Percentiles rank a stretch among this genome's conserved stretches.
Evolutionary conservation across 2,329 filamentous ascomycete species (phyloP).

Genomic region (Rhinocladiella mackenziei): DNA sequence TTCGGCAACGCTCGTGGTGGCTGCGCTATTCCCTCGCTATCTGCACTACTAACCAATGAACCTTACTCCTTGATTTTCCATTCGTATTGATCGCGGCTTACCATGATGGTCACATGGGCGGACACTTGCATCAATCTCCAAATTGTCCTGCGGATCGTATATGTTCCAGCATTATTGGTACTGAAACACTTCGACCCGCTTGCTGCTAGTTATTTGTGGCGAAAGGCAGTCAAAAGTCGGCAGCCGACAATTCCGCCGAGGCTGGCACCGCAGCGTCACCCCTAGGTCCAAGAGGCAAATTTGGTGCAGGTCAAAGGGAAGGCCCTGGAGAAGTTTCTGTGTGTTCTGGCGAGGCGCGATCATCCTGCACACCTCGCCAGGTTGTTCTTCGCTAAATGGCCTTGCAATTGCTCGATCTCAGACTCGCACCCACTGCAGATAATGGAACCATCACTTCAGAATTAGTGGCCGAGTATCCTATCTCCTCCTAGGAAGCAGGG

Average conservation of each 20-base stretch:
- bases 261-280: constrained; percentile 17
- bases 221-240: constrained; percentile 21
- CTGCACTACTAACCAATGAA: constrained; percentile 16
- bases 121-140: constrained; percentile 8
- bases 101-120: constrained; percentile 20
- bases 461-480: background rate
- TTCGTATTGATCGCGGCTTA: constrained; percentile 5
- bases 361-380: no score
- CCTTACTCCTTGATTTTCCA: constrained; percentile 18
- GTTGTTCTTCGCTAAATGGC: no score
- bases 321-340: no score
- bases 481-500: constrained; percentile 2
- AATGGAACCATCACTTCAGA: no score
- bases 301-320: no score
- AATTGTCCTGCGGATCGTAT: constrained; percentile 18
- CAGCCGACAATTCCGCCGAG: constrained; percentile 24
- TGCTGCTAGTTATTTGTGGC: constrained; percentile 18
- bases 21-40: constrained; percentile 8
- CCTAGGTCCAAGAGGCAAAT: constrained; percentile 18
- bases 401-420: no score
- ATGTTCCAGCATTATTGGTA: constrained; percentile 7
- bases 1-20: constrained; percentile 20
- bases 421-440: no score
- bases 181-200: constrained; percentile 23
- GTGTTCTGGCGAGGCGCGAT: background rate